Base-by-base conservation (phyloP, 139 green algal species). In the Trebouxia sp. region DNA sequence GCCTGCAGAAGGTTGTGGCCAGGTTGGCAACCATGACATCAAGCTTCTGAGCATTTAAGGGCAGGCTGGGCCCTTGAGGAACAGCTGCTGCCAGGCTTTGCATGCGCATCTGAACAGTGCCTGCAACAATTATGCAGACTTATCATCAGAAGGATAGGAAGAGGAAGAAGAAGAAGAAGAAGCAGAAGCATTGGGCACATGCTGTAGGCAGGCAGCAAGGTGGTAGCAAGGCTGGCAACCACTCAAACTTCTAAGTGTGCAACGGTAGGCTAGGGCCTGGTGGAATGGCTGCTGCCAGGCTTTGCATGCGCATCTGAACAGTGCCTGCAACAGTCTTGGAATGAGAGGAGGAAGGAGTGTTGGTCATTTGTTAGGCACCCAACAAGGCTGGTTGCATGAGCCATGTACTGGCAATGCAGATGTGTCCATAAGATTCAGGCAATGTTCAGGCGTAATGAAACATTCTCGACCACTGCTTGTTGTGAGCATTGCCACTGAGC, bases 1-100 rank as follows among this genome's bases (percentile, higher is more conserved):
- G 84, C 30, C 88, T 80, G 86, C 91, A 94, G 66, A 89, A 94
- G 50, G 15, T 55, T 22, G 17, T 55, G 48, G 83, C 50, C 22
- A 91, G 70, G 17, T 75, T 76, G 4, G 65, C 74, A 56, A 87
- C 28, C 55, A 83, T 47, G 6, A 69, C 81, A 6, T 85, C 55
- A 10, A 87, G 45, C 42, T 85, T 86, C 62, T 81, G 50, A n/a
- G 11, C 20, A 15, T 32, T 53, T 45, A 26, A 12, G 24, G 8
- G 51, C 24, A 22, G 8, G 9, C 28, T 22, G 45, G 28, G 69
- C 50, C 41, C 70, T 84, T 47, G 20, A 78, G 30, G 24, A 50
- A 32, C 69, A 7, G 32, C 11, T 58, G 12, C 41, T 11, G 38
- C n/a, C 72, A 82, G 76, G 28, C 50, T 56, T 12, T 83, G 35